Conservation (phyloP, 768 basidiomycete species). For the Wakefieldia striispora region DNA sequence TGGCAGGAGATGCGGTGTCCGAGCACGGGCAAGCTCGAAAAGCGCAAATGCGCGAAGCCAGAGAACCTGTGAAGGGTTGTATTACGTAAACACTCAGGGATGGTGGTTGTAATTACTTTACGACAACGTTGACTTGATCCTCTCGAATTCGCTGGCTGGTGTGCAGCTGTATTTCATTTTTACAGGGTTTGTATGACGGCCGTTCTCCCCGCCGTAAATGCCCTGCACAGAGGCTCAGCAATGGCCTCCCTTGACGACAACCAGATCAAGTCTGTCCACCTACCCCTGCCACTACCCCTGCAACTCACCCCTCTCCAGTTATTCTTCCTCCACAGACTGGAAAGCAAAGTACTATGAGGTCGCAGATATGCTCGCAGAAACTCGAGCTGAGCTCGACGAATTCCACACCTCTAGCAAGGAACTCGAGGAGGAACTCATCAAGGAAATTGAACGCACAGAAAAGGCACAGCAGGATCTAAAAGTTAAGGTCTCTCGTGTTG, state of each 20-base stretch:
- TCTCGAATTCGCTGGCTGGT: conserved; percentile 9
- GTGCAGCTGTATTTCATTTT: conserved; percentile 22
- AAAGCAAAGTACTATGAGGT: conserved; percentile 78
- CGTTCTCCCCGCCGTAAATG: conserved; percentile 59
- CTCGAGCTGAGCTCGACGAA: conserved; percentile 81
- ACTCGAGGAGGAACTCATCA: conserved; percentile 90
- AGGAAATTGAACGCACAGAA: conserved; percentile 85
- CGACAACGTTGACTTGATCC: conserved; percentile 12
- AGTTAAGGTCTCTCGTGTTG: conserved; percentile 66
- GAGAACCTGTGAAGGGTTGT: conserved; percentile 47
- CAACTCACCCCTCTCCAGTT: conserved; percentile 39
- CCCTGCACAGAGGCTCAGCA: conserved; percentile 54
- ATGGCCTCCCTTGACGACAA: conserved; percentile 65
- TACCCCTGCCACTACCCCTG: conserved; percentile 13
- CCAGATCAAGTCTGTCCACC: conserved; percentile 50
- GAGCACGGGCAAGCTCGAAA: conserved; percentile 75
- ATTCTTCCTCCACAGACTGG: conserved; percentile 66
- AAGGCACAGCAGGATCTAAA: conserved; percentile 78
- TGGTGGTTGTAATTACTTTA: conserved; percentile 9
- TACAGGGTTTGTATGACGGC: conserved; percentile 56
- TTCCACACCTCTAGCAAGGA: conserved; percentile 87
- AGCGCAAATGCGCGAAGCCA: conserved; percentile 85
- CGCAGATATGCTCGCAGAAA: conserved; percentile 80
- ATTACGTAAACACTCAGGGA: conserved; percentile 24
- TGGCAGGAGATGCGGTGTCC: conserved; percentile 93